phyloP scores from a whole-genome alignment of 2,329 filamentous ascomycete species.

The Colletotrichum abscissum region DNA sequence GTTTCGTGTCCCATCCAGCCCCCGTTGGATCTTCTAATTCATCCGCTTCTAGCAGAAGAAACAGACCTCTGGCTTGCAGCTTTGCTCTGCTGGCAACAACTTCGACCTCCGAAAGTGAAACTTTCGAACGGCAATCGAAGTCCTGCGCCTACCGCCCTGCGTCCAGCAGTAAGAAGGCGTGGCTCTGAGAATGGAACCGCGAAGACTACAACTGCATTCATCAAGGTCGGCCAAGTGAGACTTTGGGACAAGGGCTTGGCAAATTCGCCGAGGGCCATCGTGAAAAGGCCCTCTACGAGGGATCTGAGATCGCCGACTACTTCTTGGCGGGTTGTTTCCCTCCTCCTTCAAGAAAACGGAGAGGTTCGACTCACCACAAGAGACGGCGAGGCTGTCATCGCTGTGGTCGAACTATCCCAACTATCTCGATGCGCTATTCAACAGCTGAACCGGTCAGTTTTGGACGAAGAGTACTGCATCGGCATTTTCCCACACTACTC shows the following conservation, averaged over 20 bases:
- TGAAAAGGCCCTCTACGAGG: conserved; percentile 67
- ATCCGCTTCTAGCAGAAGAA: conserved; percentile 73
- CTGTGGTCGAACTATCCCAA: conserved; percentile 87
- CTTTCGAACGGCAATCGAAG: conserved; percentile 58
- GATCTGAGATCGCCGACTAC: conserved; percentile 64
- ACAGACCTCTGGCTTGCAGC: conserved; percentile 85
- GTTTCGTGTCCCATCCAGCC: conserved; percentile 58
- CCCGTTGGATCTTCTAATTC: conserved; percentile 71
- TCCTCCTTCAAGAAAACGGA: conserved; percentile 93
- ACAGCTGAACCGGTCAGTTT: conserved; percentile 86
- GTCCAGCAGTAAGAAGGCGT: conserved; percentile 39
- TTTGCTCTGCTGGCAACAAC: conserved; percentile 83
- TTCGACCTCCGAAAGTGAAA: conserved; percentile 69
- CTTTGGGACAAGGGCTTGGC: conserved; percentile 86
- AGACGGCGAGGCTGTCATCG: conserved; percentile 82
- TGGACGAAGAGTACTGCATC: conserved; percentile 94
- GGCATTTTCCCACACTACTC: conserved; percentile 96
- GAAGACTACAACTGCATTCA: conserved; percentile 72
- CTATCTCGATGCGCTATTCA: conserved; percentile 92
- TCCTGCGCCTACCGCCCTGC: conserved; percentile 50
- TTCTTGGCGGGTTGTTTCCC: conserved; percentile 89
- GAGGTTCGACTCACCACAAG: conserved; percentile 93
- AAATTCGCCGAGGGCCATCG: conserved; percentile 64
- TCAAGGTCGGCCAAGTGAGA: conserved; percentile 93
- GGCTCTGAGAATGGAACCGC: conserved; percentile 29